Percentiles rank a stretch among this genome's conserved stretches.
phyloP scores from a whole-genome alignment of 2,329 filamentous ascomycete genomes.

The Fusarium decemcellulare region DNA sequence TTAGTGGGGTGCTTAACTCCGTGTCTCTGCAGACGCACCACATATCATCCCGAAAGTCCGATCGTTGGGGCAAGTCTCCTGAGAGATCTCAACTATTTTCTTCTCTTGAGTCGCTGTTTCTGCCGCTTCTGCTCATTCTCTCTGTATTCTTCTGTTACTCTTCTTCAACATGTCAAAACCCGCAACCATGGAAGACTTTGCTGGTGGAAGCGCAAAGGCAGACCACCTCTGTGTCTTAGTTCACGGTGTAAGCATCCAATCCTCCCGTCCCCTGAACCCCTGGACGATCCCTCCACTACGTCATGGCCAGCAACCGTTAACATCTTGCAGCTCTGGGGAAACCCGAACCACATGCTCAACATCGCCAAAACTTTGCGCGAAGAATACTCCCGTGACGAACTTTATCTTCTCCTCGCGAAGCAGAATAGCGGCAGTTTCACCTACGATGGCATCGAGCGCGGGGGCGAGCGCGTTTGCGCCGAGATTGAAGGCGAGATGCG shows the following conservation, averaged over 20 bases:
- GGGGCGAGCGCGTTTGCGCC: slow-evolving; percentile 76
- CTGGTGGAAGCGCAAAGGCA: slow-evolving; percentile 67
- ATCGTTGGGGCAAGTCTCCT: slow-evolving; percentile 39
- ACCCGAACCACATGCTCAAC: slow-evolving; percentile 79
- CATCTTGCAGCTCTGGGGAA: slow-evolving; percentile 77
- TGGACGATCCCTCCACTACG: slow-evolving; percentile 24
- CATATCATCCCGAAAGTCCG: slow-evolving; percentile 37
- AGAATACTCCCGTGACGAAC: slow-evolving; percentile 71
- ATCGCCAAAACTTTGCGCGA: slow-evolving; percentile 76
- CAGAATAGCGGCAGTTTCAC: slow-evolving; percentile 81
- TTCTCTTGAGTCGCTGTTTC: slow-evolving; percentile 8
- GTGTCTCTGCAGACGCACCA: slow-evolving; percentile 15
- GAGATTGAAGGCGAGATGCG: slow-evolving; percentile 77
- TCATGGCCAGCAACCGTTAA: slow-evolving; percentile 42
- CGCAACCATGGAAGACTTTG: slow-evolving; percentile 51
- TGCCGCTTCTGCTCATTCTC: neutral
- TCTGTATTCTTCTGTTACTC: neutral
- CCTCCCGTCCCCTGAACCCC: slow-evolving; percentile 23
- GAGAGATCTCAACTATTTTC: slow-evolving; percentile 38
- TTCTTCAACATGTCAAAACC: slow-evolving; percentile 38
- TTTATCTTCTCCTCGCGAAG: slow-evolving; percentile 80
- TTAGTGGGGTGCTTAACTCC: slow-evolving; percentile 38
- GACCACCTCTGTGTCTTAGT: slow-evolving; percentile 84
- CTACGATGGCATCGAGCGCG: slow-evolving; percentile 78
- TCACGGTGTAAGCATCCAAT: slow-evolving; percentile 73